Evolutionary conservation across 2,329 filamentous ascomycete genomes (phyloP).

Genomic region (Calonectria pauciramosa): DNA sequence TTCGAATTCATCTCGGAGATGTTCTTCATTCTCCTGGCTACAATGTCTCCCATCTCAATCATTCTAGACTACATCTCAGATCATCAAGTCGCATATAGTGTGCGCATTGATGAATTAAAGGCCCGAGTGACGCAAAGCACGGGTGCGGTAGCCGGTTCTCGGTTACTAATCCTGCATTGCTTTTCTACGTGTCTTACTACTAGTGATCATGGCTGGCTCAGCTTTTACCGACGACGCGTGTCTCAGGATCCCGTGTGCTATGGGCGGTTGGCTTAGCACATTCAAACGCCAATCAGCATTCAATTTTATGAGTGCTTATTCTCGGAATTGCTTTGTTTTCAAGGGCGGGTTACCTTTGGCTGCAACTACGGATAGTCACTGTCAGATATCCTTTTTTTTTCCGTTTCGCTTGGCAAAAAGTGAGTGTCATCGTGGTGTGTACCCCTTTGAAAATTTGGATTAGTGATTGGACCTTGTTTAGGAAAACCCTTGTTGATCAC

Average conservation of each 20-base stretch:
- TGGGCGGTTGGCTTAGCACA: not conserved
- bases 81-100: not conserved
- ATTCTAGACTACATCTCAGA: not conserved
- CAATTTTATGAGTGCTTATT: too few relatives aligned
- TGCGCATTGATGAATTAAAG: not conserved
- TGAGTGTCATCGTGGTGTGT: not conserved
- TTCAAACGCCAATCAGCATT: not conserved
- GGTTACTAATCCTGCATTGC: not conserved
- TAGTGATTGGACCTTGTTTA: not conserved
- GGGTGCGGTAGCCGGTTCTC: not conserved
- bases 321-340: not conserved
- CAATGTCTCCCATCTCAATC: not conserved
- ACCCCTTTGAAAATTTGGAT: not conserved
- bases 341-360: not conserved
- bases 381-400: not conserved
- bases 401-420: not conserved
- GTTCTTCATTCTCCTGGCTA: not conserved
- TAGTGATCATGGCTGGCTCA: not conserved
- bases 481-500: not conserved
- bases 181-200: not conserved
- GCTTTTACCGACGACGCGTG: not conserved
- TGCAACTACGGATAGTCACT: not conserved
- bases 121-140: not conserved
- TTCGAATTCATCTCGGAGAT: not conserved
- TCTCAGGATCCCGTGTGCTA: not conserved